Conservation (phyloP, 331 rosid genomes). For the Cucumis variabilis region DNA sequence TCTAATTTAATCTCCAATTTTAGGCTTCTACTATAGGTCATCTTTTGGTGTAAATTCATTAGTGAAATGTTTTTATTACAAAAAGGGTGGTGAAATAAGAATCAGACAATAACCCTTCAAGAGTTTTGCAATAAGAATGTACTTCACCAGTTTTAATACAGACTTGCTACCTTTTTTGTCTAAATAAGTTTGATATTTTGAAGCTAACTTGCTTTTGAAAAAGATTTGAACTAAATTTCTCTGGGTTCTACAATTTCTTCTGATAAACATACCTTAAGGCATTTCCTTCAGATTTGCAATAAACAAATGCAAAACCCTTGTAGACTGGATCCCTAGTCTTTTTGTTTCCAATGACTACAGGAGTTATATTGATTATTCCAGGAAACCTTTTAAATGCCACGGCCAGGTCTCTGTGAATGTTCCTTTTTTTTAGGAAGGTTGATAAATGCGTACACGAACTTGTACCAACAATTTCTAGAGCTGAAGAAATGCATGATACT, state of each 20-base stretch:
- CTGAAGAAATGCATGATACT: constrained; percentile 46
- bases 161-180: background rate
- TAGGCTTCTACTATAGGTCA: background rate
- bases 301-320: constrained; percentile 86
- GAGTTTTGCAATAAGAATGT: background rate
- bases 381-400: constrained; percentile 68
- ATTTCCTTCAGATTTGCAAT: constrained; percentile 67
- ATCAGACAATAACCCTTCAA: background rate
- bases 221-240: constrained; percentile 3
- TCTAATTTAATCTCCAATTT: background rate
- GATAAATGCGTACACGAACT: constrained; percentile 57
- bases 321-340: constrained; percentile 94
- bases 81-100: background rate
- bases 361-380: constrained; percentile 65
- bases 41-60: background rate
- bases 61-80: background rate
- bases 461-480: constrained; percentile 50
- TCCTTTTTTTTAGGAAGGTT: constrained; percentile 87
- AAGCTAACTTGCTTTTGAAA: constrained; percentile 16
- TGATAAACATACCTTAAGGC: constrained; percentile 64
- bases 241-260: background rate
- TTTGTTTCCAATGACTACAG: constrained; percentile 77
- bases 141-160: background rate
- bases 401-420: constrained; percentile 77
- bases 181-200: constrained; percentile 8